Evolutionary conservation across 331 rosid species (phyloP).

Genomic region (Malus hybrid): DNA sequence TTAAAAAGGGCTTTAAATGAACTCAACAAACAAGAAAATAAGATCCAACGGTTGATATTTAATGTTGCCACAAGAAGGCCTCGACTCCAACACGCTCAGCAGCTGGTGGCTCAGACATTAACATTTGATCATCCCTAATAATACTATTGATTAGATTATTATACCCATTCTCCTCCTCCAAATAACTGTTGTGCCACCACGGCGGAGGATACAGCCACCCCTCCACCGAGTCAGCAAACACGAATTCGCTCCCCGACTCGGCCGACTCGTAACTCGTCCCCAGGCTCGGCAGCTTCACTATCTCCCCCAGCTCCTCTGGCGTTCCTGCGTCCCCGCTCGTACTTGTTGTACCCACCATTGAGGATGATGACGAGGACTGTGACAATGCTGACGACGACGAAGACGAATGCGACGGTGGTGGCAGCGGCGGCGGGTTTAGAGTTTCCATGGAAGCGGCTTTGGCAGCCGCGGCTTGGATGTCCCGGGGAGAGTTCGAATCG

Average conservation of each 20-base stretch:
- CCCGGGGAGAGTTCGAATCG: conserved; percentile 63
- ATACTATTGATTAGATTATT: not conserved
- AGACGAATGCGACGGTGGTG: not conserved
- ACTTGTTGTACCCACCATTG: not conserved
- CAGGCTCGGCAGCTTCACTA: conserved; percentile 53
- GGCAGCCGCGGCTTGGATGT: conserved; percentile 81
- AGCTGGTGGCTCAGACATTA: conserved; percentile 5
- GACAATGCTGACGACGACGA: conserved; percentile 19
- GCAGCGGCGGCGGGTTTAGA: conserved; percentile 5
- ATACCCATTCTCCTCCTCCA: conserved; percentile 20
- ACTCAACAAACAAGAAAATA: not conserved
- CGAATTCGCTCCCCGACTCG: conserved; percentile 29
- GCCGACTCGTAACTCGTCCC: conserved; percentile 42
- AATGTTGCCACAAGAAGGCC: conserved; percentile 30
- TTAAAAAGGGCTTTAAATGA: not conserved
- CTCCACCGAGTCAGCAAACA: conserved; percentile 28
- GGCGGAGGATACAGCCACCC: conserved; percentile 32
- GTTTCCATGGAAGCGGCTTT: conserved; percentile 74
- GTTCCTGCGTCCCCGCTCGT: conserved; percentile 27
- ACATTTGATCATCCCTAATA: conserved; percentile 8
- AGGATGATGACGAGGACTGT: conserved; percentile 10
- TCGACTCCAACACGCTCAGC: conserved; percentile 4
- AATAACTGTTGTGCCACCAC: conserved; percentile 21
- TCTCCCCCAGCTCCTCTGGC: conserved; percentile 71
- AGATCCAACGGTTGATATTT: conserved; percentile 1